A percentile compares a stretch with the other conserved stretches of the same genome.
phyloP scores from a whole-genome alignment of 1,284 basidiomycete species.

The Meripilus lineatus region DNA sequence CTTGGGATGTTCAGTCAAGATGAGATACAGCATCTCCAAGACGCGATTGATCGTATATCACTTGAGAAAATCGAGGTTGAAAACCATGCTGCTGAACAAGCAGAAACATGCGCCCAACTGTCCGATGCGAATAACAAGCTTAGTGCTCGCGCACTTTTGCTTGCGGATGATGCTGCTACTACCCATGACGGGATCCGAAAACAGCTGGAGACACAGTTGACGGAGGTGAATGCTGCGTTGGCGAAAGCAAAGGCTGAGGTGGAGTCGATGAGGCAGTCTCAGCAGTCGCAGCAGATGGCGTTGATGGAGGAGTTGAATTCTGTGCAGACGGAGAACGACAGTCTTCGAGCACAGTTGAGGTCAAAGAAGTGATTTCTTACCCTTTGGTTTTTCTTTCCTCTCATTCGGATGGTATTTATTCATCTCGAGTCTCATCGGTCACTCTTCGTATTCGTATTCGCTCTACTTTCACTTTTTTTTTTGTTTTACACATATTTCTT shows the following conservation, averaged over 20 bases:
- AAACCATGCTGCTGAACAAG: slow-evolving; percentile 62
- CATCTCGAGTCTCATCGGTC: neutral
- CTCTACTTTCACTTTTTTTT: neutral
- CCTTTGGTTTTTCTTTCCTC: neutral
- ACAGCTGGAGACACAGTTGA: slow-evolving; percentile 51
- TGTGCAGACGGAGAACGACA: slow-evolving; percentile 72
- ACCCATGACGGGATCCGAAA: slow-evolving; percentile 53
- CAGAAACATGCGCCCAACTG: slow-evolving; percentile 65
- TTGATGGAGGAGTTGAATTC: slow-evolving; percentile 75
- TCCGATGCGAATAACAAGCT: slow-evolving; percentile 73
- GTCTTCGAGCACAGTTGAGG: slow-evolving; percentile 61
- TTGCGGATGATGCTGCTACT: slow-evolving; percentile 72
- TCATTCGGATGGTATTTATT: neutral
- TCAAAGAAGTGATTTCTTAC: slow-evolving; percentile 43
- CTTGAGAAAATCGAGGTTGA: slow-evolving; percentile 69
- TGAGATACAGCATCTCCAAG: slow-evolving; percentile 62
- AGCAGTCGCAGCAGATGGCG: slow-evolving; percentile 66
- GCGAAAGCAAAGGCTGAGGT: slow-evolving; percentile 30
- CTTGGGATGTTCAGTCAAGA: slow-evolving; percentile 51
- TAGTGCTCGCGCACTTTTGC: slow-evolving; percentile 62
- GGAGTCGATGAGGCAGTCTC: slow-evolving; percentile 52
- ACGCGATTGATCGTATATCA: slow-evolving; percentile 52
- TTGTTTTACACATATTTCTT: too few relatives aligned
- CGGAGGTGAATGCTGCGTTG: slow-evolving; percentile 43
- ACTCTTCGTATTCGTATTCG: neutral